Base-by-base conservation (phyloP, 352 stramenopile genomes). In the Pythium dissimile region DNA sequence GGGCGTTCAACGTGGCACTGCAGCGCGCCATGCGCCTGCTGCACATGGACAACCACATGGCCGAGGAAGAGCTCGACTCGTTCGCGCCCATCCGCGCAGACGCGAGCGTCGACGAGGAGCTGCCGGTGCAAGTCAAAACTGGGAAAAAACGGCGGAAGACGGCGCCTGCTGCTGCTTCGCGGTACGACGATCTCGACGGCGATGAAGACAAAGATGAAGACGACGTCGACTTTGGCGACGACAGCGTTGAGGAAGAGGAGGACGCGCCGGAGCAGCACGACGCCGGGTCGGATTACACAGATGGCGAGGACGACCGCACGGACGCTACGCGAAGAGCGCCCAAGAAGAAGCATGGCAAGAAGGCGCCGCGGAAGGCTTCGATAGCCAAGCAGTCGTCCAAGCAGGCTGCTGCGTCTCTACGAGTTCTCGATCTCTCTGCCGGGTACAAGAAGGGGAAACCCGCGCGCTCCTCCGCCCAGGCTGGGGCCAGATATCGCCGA, bases 21-120 rank as follows among this genome's bases (percentile, higher is more conserved):
- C 21, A 45, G 11, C 54, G 61, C 10, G 61, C 61, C 6, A 30
- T 60, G 47, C 54, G 31, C 3, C 13, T 69, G n/a, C 39, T 69
- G 23, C 61, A 69, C 28, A 69, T 69, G 54, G 30, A 37, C 18
- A 13, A 59, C 28, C 54, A 69, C 42, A 57, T 69, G 48, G 57
- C 61, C 2, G 42, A 32, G 43, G 61, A 60, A 7, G 42, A 56
- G 27, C 54, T 69, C 11, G 54, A 60, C 3, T 54, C 56, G 15
- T 34, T 64, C 21, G 51, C 53, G 13, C 24, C 53, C 6, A 30
- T 62, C 18, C 35, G 30, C 18, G n/a, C 21, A 43, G 16, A 20
- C 27, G 35, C 35, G 27, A 13, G 34, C 51, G 16, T n/a, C n/a
- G 55, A 51, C 10, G 44, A 53, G 35, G 53, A 52, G 24, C 31